Percentiles rank a stretch among this genome's conserved stretches.
phyloP scores from a whole-genome alignment of 257 asterid genomes.

The Apocynum venetum region DNA sequence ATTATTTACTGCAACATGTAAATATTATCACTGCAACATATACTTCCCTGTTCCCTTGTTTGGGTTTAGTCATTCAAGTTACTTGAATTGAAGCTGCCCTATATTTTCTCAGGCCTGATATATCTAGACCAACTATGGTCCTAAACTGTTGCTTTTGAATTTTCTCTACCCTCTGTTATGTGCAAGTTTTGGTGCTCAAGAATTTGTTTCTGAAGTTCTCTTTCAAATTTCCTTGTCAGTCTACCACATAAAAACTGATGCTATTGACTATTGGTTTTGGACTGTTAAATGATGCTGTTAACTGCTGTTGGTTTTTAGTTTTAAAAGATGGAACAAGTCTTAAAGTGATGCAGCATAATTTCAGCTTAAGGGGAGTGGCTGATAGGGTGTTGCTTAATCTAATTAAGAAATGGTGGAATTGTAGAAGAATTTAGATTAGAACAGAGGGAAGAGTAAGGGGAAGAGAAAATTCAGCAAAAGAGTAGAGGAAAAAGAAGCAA shows the following conservation, averaged over 20 bases:
- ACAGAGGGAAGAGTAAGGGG: neutral
- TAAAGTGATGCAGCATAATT: neutral
- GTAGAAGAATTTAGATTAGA: neutral
- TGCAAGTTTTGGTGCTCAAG: neutral
- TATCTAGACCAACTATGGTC: neutral
- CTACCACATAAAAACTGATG: neutral
- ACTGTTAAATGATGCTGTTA: neutral
- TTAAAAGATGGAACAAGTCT: neutral
- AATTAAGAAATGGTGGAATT: neutral
- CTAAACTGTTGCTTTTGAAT: neutral
- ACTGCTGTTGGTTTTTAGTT: neutral
- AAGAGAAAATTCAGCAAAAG: no score
- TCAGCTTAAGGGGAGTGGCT: neutral
- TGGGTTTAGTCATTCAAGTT: neutral
- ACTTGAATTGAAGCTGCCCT: neutral
- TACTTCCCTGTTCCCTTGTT: no score
- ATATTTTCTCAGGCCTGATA: neutral
- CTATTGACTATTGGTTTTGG: neutral
- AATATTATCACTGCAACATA: no score
- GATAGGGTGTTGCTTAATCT: neutral
- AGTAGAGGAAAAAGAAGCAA: neutral
- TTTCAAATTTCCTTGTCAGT: neutral
- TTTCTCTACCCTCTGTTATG: neutral
- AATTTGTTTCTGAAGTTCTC: constrained; percentile 1
- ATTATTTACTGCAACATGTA: no score